Evolutionary conservation across 2,329 filamentous ascomycete genomes (phyloP), one percentile per base, ranked within the genome.

Genomic region (Curvularia sp.): DNA sequence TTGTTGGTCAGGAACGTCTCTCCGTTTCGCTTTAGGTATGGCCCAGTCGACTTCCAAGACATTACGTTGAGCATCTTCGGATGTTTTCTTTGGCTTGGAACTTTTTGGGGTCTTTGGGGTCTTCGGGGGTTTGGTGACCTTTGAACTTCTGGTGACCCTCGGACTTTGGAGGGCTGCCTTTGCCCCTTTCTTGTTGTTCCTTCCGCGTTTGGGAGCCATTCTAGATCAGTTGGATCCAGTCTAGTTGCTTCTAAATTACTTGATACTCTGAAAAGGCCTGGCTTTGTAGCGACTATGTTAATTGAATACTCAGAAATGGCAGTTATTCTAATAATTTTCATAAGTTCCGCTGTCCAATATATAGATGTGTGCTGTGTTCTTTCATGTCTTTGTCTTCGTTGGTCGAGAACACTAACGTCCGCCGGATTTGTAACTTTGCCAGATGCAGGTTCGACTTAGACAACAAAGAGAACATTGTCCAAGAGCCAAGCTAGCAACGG

Each of bases 1-100:
- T 13, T 44, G 26, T 12, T 42, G 28, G 28, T 58, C 38, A 12
- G 18, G 30, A 7, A 22, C 13, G 3, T 20, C 5, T n/a, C 49
- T 42, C 6, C 31, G n/a, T 41, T 51, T 58, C 10, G 31, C 24
- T 33, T 55, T 58, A 18, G 56, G 56, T 55, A 58, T n/a, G 10
- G 41, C 47, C 56, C 52, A 58, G 26, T 51, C 35, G 20, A 55
- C 43, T 1, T 48, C 15, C 7, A 24, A n/a, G 22, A 15, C 5
- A n/a, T 30, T 7, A 5, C 20, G 4, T 8, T 13, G 15, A 9
- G 3, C 24, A 38, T 49, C 18, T 47, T 26, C 15, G 8, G 13
- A 26, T 7, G 26, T 12, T 12, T 22, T 31, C 30, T 44, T 42
- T 20, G n/a, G 5, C 8, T 24, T 31, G 30, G 1, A 31, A 31